Evolutionary conservation across 371 early-diverging fungal genomes (phyloP), one percentile per base, ranked within the genome.

Genomic region (Mortierella sp.): DNA sequence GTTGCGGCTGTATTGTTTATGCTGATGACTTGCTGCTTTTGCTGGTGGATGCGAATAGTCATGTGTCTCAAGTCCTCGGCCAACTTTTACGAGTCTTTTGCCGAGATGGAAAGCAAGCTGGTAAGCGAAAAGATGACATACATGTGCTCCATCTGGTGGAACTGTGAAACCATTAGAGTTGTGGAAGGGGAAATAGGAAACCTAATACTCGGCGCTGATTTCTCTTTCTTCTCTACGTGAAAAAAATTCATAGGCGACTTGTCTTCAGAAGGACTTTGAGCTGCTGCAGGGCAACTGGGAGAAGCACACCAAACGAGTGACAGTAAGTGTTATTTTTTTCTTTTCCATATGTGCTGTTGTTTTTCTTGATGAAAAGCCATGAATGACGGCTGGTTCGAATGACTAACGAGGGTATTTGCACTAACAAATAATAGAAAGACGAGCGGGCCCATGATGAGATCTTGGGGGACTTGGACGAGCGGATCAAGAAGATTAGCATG

Each of bases 41-140:
- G 8, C n/a, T 0, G 14, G 43, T 41, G 45, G 19, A 37, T 29
- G 13, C 24, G 13, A 10, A 53, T 50, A 83, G 84, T 83, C 78
- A 83, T 83, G 84, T 83, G 84, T 73, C 84, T 83, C 55, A 83
- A 76, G 84, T 78, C 84, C 2, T 83, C 79, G 24, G 84, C 84
- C 69, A 83, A 78, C 76, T 83, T 79, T 76, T 83, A 83, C 68
- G 84, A 83, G 66, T 76, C 84, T 71, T 83, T 73, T 34, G 64
- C 84, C 40, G 84, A 79, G 48, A 83, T 83, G 79, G 73, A 83
- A 67, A 79, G 70, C 53, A 83, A 83, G 41, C 76, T 83, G 84
- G 84, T 83, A 82, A 71, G 64, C 4, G 14, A 41, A 24, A 40
- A 37, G 6, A 39, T 11, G 39, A 55, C 34, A 29, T 31, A 14